Evolutionary conservation across 345 rosid genomes (phyloP), one percentile per base, ranked within the genome.

Genomic region (Dipteronia dyeriana): DNA sequence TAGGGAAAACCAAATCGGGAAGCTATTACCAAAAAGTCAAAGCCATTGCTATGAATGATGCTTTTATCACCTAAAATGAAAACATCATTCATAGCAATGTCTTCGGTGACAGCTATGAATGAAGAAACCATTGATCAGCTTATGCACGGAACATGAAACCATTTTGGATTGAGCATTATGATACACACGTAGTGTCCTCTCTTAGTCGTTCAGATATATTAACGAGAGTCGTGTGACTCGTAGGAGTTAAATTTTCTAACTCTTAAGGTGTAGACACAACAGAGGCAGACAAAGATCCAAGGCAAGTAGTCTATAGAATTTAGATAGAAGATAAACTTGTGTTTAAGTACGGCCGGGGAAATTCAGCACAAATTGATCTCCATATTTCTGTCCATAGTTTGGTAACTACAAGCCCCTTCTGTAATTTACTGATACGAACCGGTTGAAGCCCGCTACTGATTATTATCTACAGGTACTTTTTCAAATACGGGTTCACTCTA

Each of bases 231-330:
- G 5, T 19, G 25, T 23, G 19, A 1, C 54, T 45, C 31, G 13
- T 25, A 45, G 11, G 25, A 68, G 72, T 53, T 41, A 59, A 73
- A 68, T 2, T 68, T 61, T 72, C 39, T 23, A 53, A 9, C 38
- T 68, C 66, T 73, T 74, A 11, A 70, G 73, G 82, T 54, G 59
- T 69, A 53, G 7, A 65, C 59, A 41, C n/a, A 41, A 66, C 25
- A 41, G 54, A 80, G 72, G 67, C 70, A 49, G 63, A 66, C 47
- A 22, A 34, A 13, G 53, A 1, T 71, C 29, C 62, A 67, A 51
- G 63, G 54, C 66, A 61, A 14, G 10, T 25, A 7, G 57, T 41
- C 8, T 41, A 53, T 49, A 60, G 54, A 49, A 49, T 14, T 14
- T 49, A 49, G 16, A 49, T 14, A 12, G 19, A 49, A 49, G 4